Base-by-base conservation (phyloP, 352 stramenopile species). In the Phytophthora hybrid region DNA sequence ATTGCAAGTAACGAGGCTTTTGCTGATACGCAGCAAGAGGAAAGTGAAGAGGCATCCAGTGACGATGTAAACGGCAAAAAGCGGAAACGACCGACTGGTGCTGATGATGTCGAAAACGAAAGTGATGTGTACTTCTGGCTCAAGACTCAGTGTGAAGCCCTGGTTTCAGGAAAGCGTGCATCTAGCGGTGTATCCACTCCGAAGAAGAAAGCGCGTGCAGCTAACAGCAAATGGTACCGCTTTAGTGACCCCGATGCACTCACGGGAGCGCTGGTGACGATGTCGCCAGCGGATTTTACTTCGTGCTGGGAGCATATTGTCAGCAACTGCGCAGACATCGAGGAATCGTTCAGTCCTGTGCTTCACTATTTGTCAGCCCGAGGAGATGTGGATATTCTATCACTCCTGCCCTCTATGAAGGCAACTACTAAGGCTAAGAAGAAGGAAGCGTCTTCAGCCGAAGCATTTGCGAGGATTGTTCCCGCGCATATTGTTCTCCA, bases 331-430 rank as follows among this genome's bases (percentile, higher is more conserved):
- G n/a, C 69, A 1, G 61, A 76, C 6, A 53, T 84, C 39, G 73
- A 31, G 0, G 75, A 81, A 7, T 76, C 81, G 0, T 84, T 79
- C n/a, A 65, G 65, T 0, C 76, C 71, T 26, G 63, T 91, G 14
- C 63, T 87, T 31, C 77, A 92, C 31, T 94, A 89, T 66, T 53
- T 94, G n/a, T 75, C 69, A 18, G 73, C 74, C 14, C 79, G 72
- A 37, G 78, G 76, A 57, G 73, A 88, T 16, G 59, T 85, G 13
- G 78, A 89, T 65, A 68, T 92, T n/a, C 9, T 85, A 9, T 70
- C 68, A 4, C 44, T 88, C 3, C 21, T 79, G 26, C 32, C 18
- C 23, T 23, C 46, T 13, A 31, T 13, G 26, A 51, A 59, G 13
- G 44, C 39, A 2, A 49, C 14, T 3, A 2, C 29, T 4, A 58